A percentile compares a stretch with the other conserved stretches of the same genome.
Conservation (phyloP, 495 filamentous ascomycete genomes). For the Hypoxylon cercidicola region DNA sequence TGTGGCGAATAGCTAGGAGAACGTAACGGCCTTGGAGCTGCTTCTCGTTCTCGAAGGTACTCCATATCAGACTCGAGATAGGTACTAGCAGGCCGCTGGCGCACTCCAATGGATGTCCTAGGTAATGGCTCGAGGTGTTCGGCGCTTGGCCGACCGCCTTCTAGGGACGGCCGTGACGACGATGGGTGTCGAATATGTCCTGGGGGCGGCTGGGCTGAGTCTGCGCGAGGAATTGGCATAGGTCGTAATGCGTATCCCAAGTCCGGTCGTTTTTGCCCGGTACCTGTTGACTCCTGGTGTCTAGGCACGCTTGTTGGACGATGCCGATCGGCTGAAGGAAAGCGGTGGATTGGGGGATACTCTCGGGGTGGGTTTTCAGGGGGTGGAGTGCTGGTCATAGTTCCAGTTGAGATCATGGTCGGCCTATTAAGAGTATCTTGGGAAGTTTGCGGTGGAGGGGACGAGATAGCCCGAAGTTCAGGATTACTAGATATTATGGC, state of each 20-base stretch:
- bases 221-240: constrained; percentile 46
- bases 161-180: constrained; percentile 83
- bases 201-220: constrained; percentile 63
- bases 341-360: constrained; percentile 69
- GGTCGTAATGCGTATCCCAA: constrained; percentile 31
- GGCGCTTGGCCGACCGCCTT: constrained; percentile 72
- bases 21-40: constrained; percentile 47
- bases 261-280: constrained; percentile 47
- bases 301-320: constrained; percentile 65
- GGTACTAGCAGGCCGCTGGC: constrained; percentile 76
- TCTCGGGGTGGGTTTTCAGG: constrained; percentile 62
- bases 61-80: constrained; percentile 83
- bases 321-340: constrained; percentile 66
- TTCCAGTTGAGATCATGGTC: constrained; percentile 89
- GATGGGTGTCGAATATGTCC: constrained; percentile 60
- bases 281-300: constrained; percentile 50
- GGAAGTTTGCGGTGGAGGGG: constrained; percentile 61
- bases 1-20: constrained; percentile 53
- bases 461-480: constrained; percentile 62
- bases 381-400: constrained; percentile 85
- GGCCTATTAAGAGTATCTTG: constrained; percentile 70
- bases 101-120: constrained; percentile 46
- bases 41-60: constrained; percentile 73
- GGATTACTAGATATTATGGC: constrained; percentile 64
- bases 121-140: constrained; percentile 67